Percentiles rank a stretch among this genome's conserved stretches.
Conservation (phyloP, 73 alveolate genomes). For the Paramecium pentaurelia region DNA sequence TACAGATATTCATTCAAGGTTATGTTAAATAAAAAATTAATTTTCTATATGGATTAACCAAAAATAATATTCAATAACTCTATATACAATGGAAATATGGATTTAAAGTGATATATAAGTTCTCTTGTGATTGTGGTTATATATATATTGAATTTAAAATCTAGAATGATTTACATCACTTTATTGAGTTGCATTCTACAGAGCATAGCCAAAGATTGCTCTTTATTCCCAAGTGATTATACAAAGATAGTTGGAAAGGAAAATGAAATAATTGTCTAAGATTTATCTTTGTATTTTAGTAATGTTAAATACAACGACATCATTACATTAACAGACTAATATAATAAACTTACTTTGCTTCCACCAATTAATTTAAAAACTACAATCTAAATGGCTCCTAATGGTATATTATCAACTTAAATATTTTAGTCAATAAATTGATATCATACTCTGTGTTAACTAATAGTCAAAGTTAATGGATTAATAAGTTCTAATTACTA, state of each 20-base stretch:
- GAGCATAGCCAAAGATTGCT: not conserved
- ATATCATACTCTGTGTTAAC: not conserved
- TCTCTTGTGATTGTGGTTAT: not conserved
- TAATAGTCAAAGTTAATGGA: not conserved
- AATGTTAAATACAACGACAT: not conserved
- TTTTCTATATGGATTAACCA: not conserved
- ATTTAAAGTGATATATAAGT: not conserved
- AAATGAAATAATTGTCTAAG: not conserved
- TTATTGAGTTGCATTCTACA: not conserved
- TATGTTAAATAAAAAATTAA: not conserved
- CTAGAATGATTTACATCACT: not conserved
- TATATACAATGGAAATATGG: not conserved
- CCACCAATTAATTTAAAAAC: not conserved
- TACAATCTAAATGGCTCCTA: not conserved
- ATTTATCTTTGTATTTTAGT: not conserved
- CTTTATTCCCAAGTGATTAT: not conserved
- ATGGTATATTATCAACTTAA: not conserved
- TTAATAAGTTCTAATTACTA: not conserved
- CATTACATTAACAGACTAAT: not conserved
- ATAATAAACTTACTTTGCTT: not conserved
- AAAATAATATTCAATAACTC: not conserved
- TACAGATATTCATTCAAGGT: not conserved
- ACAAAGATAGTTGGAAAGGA: not conserved
- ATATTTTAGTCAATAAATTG: not conserved
- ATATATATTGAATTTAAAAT: not conserved